phyloP scores from a whole-genome alignment of 2,329 filamentous ascomycete genomes.

The Fusarium odoratissimum region DNA sequence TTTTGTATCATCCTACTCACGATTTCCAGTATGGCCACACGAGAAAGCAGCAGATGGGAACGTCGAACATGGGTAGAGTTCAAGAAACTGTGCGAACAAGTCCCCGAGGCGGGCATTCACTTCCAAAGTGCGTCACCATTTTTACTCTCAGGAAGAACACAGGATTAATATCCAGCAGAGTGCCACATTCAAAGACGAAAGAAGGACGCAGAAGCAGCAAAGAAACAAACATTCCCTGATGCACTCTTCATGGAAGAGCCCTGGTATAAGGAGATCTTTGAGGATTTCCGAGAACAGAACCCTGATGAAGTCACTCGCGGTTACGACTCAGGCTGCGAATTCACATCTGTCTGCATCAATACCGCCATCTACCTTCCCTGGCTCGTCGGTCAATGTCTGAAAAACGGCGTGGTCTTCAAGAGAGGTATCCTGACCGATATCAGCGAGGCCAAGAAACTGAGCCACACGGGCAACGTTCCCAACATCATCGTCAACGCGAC shows the following conservation, averaged over 20 bases:
- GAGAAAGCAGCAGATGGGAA: slow-evolving; percentile 66
- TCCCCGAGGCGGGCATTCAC: slow-evolving; percentile 83
- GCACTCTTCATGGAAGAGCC: slow-evolving; percentile 73
- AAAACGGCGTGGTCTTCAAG: slow-evolving; percentile 75
- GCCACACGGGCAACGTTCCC: slow-evolving; percentile 66
- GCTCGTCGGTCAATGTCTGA: slow-evolving; percentile 83
- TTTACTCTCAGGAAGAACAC: not conserved
- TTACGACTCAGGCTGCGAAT: slow-evolving; percentile 78
- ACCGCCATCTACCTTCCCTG: slow-evolving; percentile 88
- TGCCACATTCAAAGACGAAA: slow-evolving; percentile 64
- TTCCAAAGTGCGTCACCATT: slow-evolving; percentile 68
- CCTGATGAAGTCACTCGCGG: slow-evolving; percentile 69
- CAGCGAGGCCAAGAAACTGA: slow-evolving; percentile 67
- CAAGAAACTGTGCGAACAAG: slow-evolving; percentile 68
- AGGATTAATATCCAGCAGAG: slow-evolving; percentile 51
- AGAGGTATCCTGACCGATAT: slow-evolving; percentile 77
- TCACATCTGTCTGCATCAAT: slow-evolving; percentile 92
- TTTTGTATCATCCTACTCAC: not conserved
- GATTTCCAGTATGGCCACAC: slow-evolving; percentile 56
- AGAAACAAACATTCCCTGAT: slow-evolving; percentile 61
- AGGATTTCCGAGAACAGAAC: slow-evolving; percentile 74
- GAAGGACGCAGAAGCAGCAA: slow-evolving; percentile 65
- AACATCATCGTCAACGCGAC: slow-evolving; percentile 87
- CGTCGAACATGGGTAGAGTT: slow-evolving; percentile 73
- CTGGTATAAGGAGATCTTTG: slow-evolving; percentile 79